Base-by-base conservation (phyloP, 352 stramenopile species). In the Phytophthora brassicae region DNA sequence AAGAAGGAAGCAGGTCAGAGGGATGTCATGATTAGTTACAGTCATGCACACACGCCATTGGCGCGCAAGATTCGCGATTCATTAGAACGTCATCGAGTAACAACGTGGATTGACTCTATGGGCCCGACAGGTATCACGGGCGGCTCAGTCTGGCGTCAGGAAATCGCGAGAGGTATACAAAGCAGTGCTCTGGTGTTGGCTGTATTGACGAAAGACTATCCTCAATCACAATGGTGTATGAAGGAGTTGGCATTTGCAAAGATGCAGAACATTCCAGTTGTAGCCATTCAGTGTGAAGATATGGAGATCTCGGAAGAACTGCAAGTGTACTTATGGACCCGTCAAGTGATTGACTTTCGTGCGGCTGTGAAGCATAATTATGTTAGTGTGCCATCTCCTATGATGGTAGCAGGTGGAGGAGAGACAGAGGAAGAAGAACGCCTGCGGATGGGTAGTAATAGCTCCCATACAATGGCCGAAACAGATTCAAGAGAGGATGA, bases 1-100 rank as follows among this genome's bases (percentile, higher is more conserved):
- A 94, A 94, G 66, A 94, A 94, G 55, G 85, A 89, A 23, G 85
- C 85, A 9, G 85, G 85, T 0, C 81, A 91, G 4, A 81, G 85
- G 23, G 85, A 94, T 48, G 85, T 94, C 6, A 94, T 94, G 85
- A 94, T 94, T 52, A 94, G 85, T 41, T 94, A 94, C 57, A 89
- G 79, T 44, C 85, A 94, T 35, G 85, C 85, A n/a, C 85, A 94
- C 43, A 66, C 77, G 14, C 55, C 67, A 5, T 65, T 94, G 44
- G 85, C 85, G 16, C 72, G 74, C 6, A 87, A 89, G 39, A 55
- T 94, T 17, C 81, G 85, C 31, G 77, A 91, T 29, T 75, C 78
- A 5, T 48, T 94, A 20, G 85, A 94, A 56, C 68, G 70, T 1
- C 78, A 84, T 4, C 79, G 86, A 44, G 74, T 94, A 16, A 94